Base-by-base conservation (phyloP, 495 filamentous ascomycete genomes). In the Geoglossum glabrum region DNA sequence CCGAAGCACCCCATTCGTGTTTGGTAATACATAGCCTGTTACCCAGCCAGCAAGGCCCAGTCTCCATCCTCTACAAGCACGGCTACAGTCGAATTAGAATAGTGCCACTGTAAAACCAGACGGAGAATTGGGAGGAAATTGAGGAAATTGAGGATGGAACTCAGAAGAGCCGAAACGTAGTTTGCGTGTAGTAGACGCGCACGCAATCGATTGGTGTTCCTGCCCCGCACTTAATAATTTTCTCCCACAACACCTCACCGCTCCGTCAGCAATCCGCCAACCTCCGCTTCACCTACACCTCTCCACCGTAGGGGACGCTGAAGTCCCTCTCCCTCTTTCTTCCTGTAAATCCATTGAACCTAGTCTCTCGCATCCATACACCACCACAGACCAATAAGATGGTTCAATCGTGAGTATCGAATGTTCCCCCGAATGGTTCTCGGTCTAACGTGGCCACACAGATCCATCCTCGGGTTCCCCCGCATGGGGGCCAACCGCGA, bases 401-500 rank as follows among this genome's bases (percentile, higher is more conserved):
- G 84, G 84, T 87, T 76, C 81, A 86, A 76, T 88, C 83, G 82
- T 80, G 69, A 69, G 77, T 69, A 61, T 26, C 45, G 40, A 36
- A 19, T 51, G 45, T n/a, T 26, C 11, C 17, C 30, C 17, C 4
- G 23, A 30, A 6, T 45, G n/a, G n/a, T 45, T 5, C 6, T 0
- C 31, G 4, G 7, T 55, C 51, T 55, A 28, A 55, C 17, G 31
- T 21, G 19, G 25, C 58, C 33, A 59, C 61, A 26, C 59, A 74
- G 73, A 63, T 78, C 84, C 50, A 73, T 88, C 70, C 79, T 89
- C 62, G 84, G 83, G 68, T 88, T 90, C 76, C 85, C 84, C 73
- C 92, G 92, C 70, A 95, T 96, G 86, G 92, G 92, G 74, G 85
- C 77, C 66, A 87, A 94, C 73, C 84, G 92, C 79, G 93, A 98